phyloP scores from a whole-genome alignment of 345 rosid genomes.

The Eutrema yunnanense region DNA sequence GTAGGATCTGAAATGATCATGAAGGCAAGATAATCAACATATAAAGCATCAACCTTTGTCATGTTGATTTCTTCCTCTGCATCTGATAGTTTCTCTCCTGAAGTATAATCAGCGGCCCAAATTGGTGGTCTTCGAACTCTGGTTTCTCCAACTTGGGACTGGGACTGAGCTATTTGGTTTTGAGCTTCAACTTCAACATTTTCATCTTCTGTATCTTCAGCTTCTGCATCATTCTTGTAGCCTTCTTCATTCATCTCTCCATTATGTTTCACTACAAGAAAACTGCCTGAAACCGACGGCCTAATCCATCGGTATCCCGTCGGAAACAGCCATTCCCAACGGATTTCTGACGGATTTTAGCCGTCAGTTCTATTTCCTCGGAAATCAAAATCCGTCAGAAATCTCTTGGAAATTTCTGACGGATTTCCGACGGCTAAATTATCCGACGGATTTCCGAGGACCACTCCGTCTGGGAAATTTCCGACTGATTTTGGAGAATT shows the following conservation, averaged over 20 bases:
- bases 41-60: neutral
- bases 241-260: neutral
- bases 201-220: neutral
- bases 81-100: neutral
- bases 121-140: neutral
- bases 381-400: too few relatives aligned
- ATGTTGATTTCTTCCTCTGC: conserved; percentile 26
- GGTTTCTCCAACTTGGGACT: neutral
- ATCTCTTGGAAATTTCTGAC: too few relatives aligned
- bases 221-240: neutral
- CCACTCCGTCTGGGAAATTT: too few relatives aligned
- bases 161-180: neutral
- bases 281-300: too few relatives aligned
- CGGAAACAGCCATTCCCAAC: too few relatives aligned
- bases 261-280: too few relatives aligned
- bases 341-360: too few relatives aligned
- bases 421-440: too few relatives aligned
- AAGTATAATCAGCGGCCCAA: neutral
- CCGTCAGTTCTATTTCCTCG: too few relatives aligned
- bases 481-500: too few relatives aligned
- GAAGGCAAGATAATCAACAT: neutral
- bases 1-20: neutral
- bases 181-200: neutral
- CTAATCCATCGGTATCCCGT: too few relatives aligned
- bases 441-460: too few relatives aligned